phyloP scores from a whole-genome alignment of 2,329 filamentous ascomycete species.

The Pestalotiopsis fici region DNA sequence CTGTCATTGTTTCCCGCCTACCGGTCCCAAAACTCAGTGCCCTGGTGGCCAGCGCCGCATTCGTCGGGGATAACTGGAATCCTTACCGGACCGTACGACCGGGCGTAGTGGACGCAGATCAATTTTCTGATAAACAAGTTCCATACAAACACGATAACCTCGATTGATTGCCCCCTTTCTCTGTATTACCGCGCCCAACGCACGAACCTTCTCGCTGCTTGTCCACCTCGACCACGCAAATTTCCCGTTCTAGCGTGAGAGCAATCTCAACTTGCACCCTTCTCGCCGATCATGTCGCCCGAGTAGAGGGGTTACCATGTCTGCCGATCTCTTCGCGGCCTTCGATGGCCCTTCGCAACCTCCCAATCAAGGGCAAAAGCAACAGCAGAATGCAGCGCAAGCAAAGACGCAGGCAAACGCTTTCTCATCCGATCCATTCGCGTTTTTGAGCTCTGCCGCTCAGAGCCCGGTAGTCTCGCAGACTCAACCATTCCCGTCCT shows the following conservation, averaged over 20 bases:
- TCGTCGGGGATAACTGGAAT: not conserved
- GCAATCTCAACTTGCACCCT: not conserved
- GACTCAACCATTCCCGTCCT: constrained; percentile 32
- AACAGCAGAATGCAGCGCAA: constrained; percentile 3
- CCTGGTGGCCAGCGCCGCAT: not conserved
- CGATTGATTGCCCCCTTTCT: not conserved
- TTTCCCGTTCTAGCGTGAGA: not conserved
- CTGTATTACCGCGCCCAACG: not conserved
- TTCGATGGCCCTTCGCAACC: constrained; percentile 49
- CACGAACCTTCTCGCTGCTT: not conserved
- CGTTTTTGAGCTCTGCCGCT: constrained; percentile 5
- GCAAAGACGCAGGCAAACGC: constrained; percentile 21
- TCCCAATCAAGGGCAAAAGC: not conserved
- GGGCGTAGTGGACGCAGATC: no score
- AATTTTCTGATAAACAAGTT: no score
- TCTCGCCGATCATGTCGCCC: not conserved
- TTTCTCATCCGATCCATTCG: constrained; percentile 7
- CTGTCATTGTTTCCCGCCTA: not conserved
- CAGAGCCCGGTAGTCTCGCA: constrained; percentile 12
- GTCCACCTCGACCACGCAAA: not conserved
- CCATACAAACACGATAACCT: not conserved
- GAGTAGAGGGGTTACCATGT: constrained; percentile 45
- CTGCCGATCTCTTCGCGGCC: constrained; percentile 65
- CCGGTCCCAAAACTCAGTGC: not conserved
- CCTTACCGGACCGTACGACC: no score